Conservation (phyloP, 331 rosid species). For the Acacia concinna region DNA sequence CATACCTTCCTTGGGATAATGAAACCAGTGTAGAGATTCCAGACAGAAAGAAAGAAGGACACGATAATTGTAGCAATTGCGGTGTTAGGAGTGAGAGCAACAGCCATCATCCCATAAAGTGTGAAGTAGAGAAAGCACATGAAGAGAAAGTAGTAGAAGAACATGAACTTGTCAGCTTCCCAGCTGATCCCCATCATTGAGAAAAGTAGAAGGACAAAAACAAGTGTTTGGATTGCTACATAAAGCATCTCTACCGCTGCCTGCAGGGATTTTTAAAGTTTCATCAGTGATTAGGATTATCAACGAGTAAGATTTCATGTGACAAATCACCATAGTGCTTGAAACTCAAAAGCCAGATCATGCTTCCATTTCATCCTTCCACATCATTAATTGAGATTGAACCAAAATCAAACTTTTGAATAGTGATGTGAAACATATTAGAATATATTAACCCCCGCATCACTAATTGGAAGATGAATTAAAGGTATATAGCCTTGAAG, state of each 20-base stretch:
- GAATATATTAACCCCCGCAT: neutral
- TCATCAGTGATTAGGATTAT: neutral
- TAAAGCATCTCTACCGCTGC: constrained; percentile 58
- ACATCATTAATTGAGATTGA: neutral
- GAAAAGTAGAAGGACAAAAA: constrained; percentile 51
- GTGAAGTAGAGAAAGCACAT: constrained; percentile 60
- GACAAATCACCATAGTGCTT: neutral
- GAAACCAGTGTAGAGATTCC: constrained; percentile 70
- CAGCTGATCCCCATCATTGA: constrained; percentile 63
- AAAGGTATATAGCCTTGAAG: neutral
- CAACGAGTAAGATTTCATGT: neutral
- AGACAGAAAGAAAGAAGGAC: constrained; percentile 57
- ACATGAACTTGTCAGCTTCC: constrained; percentile 50
- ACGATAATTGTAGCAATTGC: constrained; percentile 57
- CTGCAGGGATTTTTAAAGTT: constrained; percentile 40
- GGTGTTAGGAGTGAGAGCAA: constrained; percentile 61
- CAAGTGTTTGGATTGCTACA: constrained; percentile 50
- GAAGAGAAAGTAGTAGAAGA: constrained; percentile 63
- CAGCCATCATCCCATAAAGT: constrained; percentile 69
- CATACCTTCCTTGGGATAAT: constrained; percentile 50
- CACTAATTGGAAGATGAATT: neutral
- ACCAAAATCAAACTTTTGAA: neutral
- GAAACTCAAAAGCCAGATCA: neutral
- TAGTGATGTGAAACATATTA: neutral
- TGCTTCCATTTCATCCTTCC: neutral